Evolutionary conservation across 768 basidiomycete species (phyloP).

Genomic region (Inosperma sp.): DNA sequence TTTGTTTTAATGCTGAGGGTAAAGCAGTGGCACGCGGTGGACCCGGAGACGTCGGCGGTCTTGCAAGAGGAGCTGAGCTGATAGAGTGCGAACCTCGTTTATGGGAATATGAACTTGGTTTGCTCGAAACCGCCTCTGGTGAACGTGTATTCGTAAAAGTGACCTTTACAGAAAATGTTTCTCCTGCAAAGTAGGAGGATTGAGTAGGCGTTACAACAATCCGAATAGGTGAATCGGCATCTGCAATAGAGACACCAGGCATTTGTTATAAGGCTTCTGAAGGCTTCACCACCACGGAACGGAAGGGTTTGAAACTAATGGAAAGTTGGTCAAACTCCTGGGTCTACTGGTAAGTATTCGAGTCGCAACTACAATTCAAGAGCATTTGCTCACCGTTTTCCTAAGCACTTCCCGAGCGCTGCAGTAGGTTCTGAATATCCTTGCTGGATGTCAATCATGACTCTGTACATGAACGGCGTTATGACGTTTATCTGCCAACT

Average conservation of each 20-base stretch:
- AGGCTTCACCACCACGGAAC: too few relatives aligned
- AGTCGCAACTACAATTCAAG: too few relatives aligned
- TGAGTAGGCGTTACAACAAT: slow-evolving; percentile 75
- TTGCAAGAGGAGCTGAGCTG: slow-evolving; percentile 74
- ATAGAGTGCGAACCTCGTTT: slow-evolving; percentile 75
- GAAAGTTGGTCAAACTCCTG: too few relatives aligned
- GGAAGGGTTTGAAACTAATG: background rate
- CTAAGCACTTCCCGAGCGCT: too few relatives aligned
- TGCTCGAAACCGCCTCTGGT: slow-evolving; percentile 37
- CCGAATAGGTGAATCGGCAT: slow-evolving; percentile 50
- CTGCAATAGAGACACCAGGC: slow-evolving; percentile 23
- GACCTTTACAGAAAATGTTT: slow-evolving; percentile 77
- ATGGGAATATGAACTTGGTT: slow-evolving; percentile 40
- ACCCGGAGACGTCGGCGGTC: slow-evolving; percentile 81
- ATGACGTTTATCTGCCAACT: too few relatives aligned
- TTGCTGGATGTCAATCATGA: too few relatives aligned
- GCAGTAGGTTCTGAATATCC: too few relatives aligned
- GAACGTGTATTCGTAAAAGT: slow-evolving; percentile 81
- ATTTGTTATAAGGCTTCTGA: slow-evolving; percentile 17
- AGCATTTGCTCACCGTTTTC: too few relatives aligned
- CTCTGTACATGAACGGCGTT: too few relatives aligned
- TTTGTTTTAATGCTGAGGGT: slow-evolving; percentile 20
- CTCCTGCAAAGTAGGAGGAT: slow-evolving; percentile 91
- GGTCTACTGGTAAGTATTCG: too few relatives aligned
- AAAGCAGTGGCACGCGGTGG: slow-evolving; percentile 36